These are phyloP conservation scores for Lablab purpureus DNA, from an alignment of 306 rosid genomes.

Conservation along the genomic window DNA sequence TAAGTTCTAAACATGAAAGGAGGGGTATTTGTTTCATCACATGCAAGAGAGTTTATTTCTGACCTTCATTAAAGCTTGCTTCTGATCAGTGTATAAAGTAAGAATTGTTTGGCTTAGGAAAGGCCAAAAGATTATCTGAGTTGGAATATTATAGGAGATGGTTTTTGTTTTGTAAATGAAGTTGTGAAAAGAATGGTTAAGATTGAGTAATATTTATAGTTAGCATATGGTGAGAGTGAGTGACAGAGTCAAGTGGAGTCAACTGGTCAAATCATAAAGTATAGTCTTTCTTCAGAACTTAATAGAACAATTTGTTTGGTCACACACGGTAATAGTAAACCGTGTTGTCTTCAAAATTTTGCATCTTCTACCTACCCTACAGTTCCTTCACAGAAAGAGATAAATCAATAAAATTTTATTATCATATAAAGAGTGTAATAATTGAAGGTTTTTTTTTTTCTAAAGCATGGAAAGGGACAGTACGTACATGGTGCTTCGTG, in stretches of 20 bases:
- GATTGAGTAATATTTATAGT: not conserved
- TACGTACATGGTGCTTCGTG: not conserved
- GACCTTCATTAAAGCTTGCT: slow-evolving; percentile 5
- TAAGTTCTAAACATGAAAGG: not conserved
- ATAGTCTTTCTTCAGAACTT: not conserved
- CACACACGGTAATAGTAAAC: not conserved
- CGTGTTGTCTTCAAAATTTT: not conserved
- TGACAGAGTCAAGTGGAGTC: not conserved
- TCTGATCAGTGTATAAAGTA: not conserved
- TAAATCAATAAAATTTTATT: no score
- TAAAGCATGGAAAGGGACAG: no score
- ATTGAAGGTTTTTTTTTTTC: not conserved
- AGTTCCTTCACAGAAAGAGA: not conserved
- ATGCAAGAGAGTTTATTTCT: not conserved
- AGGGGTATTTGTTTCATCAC: not conserved
- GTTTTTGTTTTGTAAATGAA: not conserved
- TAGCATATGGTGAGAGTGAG: not conserved
- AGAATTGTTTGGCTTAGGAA: not conserved
- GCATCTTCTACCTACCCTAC: not conserved
- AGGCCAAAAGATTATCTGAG: not conserved
- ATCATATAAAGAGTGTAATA: not conserved
- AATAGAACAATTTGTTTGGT: not conserved
- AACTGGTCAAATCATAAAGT: not conserved
- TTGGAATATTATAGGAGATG: not conserved
- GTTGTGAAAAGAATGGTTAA: not conserved